Percentiles rank a stretch among this genome's conserved stretches.
Evolutionary conservation across 2,329 filamentous ascomycete genomes (phyloP).

Genomic region (Xylaria multiplex): DNA sequence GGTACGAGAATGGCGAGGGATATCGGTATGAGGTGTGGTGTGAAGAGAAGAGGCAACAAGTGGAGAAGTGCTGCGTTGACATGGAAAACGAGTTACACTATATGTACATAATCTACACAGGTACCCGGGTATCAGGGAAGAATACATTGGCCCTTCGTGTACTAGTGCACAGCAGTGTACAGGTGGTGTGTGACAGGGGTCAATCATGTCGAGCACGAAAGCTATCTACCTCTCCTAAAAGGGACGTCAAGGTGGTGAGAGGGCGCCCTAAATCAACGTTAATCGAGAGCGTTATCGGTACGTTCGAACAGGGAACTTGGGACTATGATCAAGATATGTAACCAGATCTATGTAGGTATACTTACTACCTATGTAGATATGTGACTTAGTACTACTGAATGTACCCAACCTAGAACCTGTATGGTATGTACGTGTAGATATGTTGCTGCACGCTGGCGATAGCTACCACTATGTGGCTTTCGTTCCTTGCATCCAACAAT

Average conservation of each 20-base stretch:
- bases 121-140: neutral
- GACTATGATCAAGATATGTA: neutral
- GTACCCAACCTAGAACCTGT: too few species aligned
- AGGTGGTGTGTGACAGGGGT: neutral
- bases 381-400: too few species aligned
- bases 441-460: too few species aligned
- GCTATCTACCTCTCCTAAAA: conserved; percentile 17
- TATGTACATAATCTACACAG: neutral
- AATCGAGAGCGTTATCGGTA: conserved; percentile 1
- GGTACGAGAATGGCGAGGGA: neutral
- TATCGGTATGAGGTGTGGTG: conserved; percentile 15
- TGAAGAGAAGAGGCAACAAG: conserved; percentile 17
- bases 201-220: conserved; percentile 18
- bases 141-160: neutral
- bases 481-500: conserved; percentile 17
- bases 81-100: neutral
- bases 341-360: too few species aligned
- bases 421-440: too few species aligned
- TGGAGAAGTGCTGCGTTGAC: conserved; percentile 3
- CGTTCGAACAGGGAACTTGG: neutral
- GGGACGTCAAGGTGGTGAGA: neutral
- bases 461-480: conserved; percentile 10
- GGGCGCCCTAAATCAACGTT: conserved; percentile 10
- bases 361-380: too few species aligned
- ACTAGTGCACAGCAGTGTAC: neutral